phyloP scores from a whole-genome alignment of 1,284 basidiomycete species.

The Ustilago loliicola region DNA sequence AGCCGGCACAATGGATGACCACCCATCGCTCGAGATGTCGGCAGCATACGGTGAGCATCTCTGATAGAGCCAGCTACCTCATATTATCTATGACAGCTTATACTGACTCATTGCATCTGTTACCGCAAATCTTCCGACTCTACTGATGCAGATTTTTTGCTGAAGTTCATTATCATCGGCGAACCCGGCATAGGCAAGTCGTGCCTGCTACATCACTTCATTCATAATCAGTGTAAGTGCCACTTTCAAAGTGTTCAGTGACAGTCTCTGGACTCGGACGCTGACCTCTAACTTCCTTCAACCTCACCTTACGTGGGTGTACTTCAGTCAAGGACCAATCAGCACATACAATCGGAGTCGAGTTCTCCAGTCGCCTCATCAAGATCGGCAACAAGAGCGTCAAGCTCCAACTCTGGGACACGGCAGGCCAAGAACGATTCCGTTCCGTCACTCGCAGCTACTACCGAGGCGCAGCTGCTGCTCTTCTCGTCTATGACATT shows the following conservation, averaged over 20 bases:
- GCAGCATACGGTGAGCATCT: conserved; percentile 44
- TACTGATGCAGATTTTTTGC: conserved; percentile 80
- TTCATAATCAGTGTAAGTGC: conserved; percentile 88
- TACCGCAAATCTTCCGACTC: not conserved
- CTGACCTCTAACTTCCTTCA: conserved; percentile 8
- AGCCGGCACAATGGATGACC: conserved; percentile 41
- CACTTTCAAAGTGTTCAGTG: not conserved
- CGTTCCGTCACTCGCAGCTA: conserved; percentile 97
- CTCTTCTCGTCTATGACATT: conserved; percentile 93
- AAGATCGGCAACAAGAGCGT: conserved; percentile 91
- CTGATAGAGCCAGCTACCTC: not conserved
- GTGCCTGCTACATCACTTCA: conserved; percentile 93
- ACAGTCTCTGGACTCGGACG: too few relatives aligned
- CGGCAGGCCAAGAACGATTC: conserved; percentile 65
- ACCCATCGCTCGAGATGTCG: conserved; percentile 54
- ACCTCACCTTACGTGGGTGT: not conserved
- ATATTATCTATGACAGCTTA: not conserved
- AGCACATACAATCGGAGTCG: conserved; percentile 96
- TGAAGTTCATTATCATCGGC: conserved; percentile 97
- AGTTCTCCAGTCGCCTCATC: conserved; percentile 90
- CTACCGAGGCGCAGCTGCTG: conserved; percentile 84
- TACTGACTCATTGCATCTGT: not conserved
- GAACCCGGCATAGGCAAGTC: conserved; percentile 97
- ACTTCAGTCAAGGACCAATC: conserved; percentile 90
- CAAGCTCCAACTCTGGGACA: conserved; percentile 77